phyloP scores from a whole-genome alignment of 2,329 filamentous ascomycete species.

The Pseudocercospora crystallina region DNA sequence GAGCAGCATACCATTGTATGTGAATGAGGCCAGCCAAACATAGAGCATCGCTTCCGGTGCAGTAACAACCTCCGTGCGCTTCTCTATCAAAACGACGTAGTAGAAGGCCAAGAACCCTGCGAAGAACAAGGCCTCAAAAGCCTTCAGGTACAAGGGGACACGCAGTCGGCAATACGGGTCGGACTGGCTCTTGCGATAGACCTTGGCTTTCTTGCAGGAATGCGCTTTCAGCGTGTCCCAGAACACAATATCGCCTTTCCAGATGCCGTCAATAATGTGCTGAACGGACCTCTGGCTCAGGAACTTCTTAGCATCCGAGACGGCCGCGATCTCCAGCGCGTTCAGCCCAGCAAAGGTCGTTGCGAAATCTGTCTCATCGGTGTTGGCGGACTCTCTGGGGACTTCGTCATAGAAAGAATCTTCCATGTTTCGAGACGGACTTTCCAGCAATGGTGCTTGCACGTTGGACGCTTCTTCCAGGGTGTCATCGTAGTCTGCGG shows the following conservation, averaged over 20 bases:
- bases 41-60: constrained; percentile 71
- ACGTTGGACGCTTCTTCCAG: constrained; percentile 20
- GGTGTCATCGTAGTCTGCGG: constrained; percentile 6
- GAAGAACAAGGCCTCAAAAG: constrained; percentile 82
- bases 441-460: constrained; percentile 24
- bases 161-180: constrained; percentile 74
- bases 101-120: constrained; percentile 74
- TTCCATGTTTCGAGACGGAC: constrained; percentile 11
- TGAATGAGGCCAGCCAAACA: constrained; percentile 82
- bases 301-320: constrained; percentile 81
- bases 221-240: constrained; percentile 76
- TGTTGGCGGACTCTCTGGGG: constrained; percentile 15
- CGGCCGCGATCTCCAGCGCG: constrained; percentile 80
- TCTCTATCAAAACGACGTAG: constrained; percentile 78
- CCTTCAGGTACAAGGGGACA: constrained; percentile 81
- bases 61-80: constrained; percentile 65
- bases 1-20: constrained; percentile 68
- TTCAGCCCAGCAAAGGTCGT: constrained; percentile 76
- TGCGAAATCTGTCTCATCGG: constrained; percentile 41
- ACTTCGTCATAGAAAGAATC: constrained; percentile 29
- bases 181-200: constrained; percentile 66
- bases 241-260: constrained; percentile 83
- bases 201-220: constrained; percentile 71
- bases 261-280: constrained; percentile 79
- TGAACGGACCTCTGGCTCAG: constrained; percentile 78